Conservation (phyloP, 2,329 filamentous ascomycete genomes). For the Calonectria montana region DNA sequence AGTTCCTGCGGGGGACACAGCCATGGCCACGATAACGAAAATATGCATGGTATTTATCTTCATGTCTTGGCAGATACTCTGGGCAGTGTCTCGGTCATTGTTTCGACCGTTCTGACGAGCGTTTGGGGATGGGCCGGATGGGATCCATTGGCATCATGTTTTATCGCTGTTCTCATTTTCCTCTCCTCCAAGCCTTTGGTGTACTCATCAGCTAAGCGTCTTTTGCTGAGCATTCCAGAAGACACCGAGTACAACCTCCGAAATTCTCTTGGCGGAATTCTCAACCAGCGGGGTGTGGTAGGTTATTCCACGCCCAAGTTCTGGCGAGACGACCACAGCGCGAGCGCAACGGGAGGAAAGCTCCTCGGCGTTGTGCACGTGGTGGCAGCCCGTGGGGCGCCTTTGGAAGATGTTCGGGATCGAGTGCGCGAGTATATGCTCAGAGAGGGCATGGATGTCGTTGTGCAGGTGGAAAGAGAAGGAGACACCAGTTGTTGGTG, state of each 20-base stretch:
- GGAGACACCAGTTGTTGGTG: slow-evolving; percentile 77
- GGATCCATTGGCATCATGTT: slow-evolving; percentile 92
- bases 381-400: slow-evolving; percentile 76
- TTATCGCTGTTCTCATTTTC: slow-evolving; percentile 94
- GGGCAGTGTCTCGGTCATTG: slow-evolving; percentile 92
- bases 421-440: slow-evolving; percentile 79
- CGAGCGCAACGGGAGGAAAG: slow-evolving; percentile 57
- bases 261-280: slow-evolving; percentile 85
- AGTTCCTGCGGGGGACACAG: slow-evolving; percentile 53
- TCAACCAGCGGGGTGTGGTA: slow-evolving; percentile 83
- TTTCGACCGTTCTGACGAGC: slow-evolving; percentile 88
- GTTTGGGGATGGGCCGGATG: slow-evolving; percentile 92
- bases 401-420: slow-evolving; percentile 85
- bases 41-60: slow-evolving; percentile 97
- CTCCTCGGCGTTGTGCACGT: slow-evolving; percentile 90
- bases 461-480: slow-evolving; percentile 89
- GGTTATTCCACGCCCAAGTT: slow-evolving; percentile 90
- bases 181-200: slow-evolving; percentile 92
- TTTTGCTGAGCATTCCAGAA: slow-evolving; percentile 87
- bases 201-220: slow-evolving; percentile 81
- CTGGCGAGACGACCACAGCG: slow-evolving; percentile 82
- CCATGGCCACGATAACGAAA: slow-evolving; percentile 84
- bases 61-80: slow-evolving; percentile 96
- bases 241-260: slow-evolving; percentile 89
- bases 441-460: slow-evolving; percentile 79